phyloP scores from a whole-genome alignment of 2,329 filamentous ascomycete genomes.

The Aspergillus spinulosporus region DNA sequence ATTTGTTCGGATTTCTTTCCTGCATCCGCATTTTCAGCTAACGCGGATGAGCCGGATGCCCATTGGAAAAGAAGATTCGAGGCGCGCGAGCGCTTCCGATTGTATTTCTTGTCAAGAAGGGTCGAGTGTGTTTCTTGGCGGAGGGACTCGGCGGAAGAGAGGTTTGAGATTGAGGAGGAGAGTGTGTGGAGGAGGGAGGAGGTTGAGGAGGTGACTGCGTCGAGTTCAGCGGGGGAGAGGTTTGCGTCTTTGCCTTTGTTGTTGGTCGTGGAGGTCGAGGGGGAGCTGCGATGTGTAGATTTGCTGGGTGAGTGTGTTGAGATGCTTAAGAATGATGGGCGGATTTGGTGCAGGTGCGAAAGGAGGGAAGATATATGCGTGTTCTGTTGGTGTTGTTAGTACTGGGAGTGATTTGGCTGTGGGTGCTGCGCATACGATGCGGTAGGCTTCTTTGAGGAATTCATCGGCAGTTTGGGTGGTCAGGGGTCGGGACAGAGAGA shows the following conservation, averaged over 20 bases:
- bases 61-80: conserved; percentile 58
- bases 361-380: conserved; percentile 79
- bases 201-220: conserved; percentile 82
- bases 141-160: conserved; percentile 79
- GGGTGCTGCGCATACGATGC: conserved; percentile 62
- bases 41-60: conserved; percentile 54
- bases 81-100: conserved; percentile 48
- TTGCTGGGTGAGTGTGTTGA: conserved; percentile 60
- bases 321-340: conserved; percentile 77
- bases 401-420: conserved; percentile 5
- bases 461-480: conserved; percentile 62
- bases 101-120: conserved; percentile 71
- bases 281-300: conserved; percentile 28
- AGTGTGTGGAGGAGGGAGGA: conserved; percentile 83
- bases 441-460: conserved; percentile 91
- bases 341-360: conserved; percentile 75
- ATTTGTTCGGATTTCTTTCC: conserved; percentile 66
- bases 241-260: conserved; percentile 54
- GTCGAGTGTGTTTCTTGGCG: conserved; percentile 73
- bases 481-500: conserved; percentile 18
- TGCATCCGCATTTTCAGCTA: conserved; percentile 35
- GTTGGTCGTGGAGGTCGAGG: conserved; percentile 24
- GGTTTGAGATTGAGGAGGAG: conserved; percentile 73
- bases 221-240: conserved; percentile 78
- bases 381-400: conserved; percentile 58